phyloP scores from a whole-genome alignment of 352 stramenopile species.

The Pythium volutum region DNA sequence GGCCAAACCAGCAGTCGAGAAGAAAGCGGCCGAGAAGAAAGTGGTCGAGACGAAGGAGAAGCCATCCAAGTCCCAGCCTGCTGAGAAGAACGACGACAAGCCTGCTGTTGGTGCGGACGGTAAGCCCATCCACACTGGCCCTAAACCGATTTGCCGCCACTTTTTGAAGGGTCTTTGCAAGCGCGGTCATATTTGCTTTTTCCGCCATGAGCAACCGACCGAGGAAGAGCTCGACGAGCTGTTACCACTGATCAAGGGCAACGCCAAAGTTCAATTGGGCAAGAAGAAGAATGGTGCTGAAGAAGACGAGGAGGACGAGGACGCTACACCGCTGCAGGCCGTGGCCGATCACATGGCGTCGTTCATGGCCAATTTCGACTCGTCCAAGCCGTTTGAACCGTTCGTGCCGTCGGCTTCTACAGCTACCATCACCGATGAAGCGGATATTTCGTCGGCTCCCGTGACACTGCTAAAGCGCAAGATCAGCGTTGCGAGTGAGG shows the following conservation, averaged over 20 bases:
- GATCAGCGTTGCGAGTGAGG: neutral
- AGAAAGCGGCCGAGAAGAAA: conserved; percentile 22
- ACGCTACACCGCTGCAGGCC: conserved; percentile 18
- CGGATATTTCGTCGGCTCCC: neutral
- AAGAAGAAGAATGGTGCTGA: conserved; percentile 19
- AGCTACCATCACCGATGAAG: neutral
- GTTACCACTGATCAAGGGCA: conserved; percentile 9
- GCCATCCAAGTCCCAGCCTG: conserved; percentile 26
- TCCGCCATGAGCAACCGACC: conserved; percentile 27
- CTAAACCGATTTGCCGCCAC: conserved; percentile 24
- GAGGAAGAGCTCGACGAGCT: conserved; percentile 28
- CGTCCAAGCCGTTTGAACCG: conserved; percentile 2
- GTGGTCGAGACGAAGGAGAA: conserved; percentile 12
- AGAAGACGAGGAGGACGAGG: conserved; percentile 23
- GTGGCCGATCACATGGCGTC: conserved; percentile 37
- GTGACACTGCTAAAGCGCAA: conserved; percentile 1
- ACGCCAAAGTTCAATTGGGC: conserved; percentile 1
- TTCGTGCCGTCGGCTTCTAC: conserved; percentile 5
- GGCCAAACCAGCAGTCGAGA: conserved; percentile 9
- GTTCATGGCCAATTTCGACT: conserved; percentile 33
- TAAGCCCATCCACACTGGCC: conserved; percentile 21
- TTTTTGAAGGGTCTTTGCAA: conserved; percentile 34
- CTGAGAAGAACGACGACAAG: neutral
- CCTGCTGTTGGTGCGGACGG: neutral
- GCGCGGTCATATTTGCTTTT: conserved; percentile 34